Evolutionary conservation across 2,329 filamentous ascomycete species (phyloP), one percentile per base, ranked within the genome.

Genomic region (Fusarium irregulare): DNA sequence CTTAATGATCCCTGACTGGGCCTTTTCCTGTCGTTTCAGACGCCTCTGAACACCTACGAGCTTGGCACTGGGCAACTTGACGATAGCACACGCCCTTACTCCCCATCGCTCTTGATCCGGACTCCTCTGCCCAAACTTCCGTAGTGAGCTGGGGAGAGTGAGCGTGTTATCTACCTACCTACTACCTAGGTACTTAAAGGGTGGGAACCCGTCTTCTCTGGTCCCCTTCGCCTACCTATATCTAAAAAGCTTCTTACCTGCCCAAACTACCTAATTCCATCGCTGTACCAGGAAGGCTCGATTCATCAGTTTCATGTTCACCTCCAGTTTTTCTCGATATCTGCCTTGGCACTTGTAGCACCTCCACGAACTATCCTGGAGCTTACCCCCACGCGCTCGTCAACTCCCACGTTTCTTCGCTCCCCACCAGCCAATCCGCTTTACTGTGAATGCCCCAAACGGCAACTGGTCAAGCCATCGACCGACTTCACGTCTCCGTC

Each of bases 381-480:
- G 57, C 48, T 57, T 66, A 73, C 74, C 74, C 74, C 74, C 74
- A 76, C 74, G 74, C 71, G 37, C 63, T 61, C 55, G 61, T 54
- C 60, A 65, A 56, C 71, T 77, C 71, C 74, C 74, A 75, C 73
- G 69, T 64, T 66, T 67, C 55, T 69, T 46, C 47, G 60, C 68
- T 57, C 50, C 58, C 55, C 68, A 56, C 63, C 56, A 73, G 71
- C 76, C 76, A 78, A 78, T 78, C 76, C 75, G 65, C 46, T 70
- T 59, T 59, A 44, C 44, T 64, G 62, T 55, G 48, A 56, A 60
- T 62, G 64, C 76, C 76, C 71, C 71, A 78, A 76, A 76, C 73
- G 76, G 76, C 68, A 78, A 76, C 72, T 68, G 74, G 46, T 77
- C 73, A 76, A 76, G 72, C 75, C 75, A 73, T 72, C 60, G 49